Percentiles rank a stretch among this genome's conserved stretches.
Conservation (phyloP, 2,329 filamentous ascomycete species). For the Dichotomopilus funicola region DNA sequence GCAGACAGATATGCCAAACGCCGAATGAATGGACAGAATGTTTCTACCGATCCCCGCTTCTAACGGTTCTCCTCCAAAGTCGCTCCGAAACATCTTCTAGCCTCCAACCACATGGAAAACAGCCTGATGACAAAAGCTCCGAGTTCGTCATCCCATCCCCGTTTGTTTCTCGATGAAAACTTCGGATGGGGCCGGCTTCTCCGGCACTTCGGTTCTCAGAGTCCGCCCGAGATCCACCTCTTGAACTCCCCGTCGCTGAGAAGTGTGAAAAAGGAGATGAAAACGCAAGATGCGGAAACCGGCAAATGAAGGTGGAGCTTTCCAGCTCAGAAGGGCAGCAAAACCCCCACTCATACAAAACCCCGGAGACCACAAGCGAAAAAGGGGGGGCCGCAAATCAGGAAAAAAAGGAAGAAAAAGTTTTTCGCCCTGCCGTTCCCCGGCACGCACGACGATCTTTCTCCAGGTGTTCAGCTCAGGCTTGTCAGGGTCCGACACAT, state of each 20-base stretch:
- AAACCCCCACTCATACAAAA: background rate
- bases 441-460: background rate
- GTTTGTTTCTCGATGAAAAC: background rate
- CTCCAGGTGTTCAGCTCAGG: constrained; percentile 3
- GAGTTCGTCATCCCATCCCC: background rate
- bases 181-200: background rate
- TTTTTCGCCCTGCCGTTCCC: background rate
- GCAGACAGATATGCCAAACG: no score
- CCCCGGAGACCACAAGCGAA: no score
- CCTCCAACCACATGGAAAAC: no score
- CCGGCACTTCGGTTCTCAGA: constrained; percentile 4
- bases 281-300: background rate
- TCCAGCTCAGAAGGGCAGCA: background rate
- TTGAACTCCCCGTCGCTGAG: background rate
- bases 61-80: background rate
- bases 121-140: no score
- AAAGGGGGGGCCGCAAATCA: background rate
- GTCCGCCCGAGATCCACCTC: background rate
- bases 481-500: background rate
- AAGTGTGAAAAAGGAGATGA: background rate
- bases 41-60: background rate
- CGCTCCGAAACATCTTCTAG: no score
- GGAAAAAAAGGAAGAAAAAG: background rate
- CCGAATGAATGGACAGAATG: background rate
- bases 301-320: constrained; percentile 9